Conservation (phyloP, 805 yeast species). For the Saturnispora dispora region DNA sequence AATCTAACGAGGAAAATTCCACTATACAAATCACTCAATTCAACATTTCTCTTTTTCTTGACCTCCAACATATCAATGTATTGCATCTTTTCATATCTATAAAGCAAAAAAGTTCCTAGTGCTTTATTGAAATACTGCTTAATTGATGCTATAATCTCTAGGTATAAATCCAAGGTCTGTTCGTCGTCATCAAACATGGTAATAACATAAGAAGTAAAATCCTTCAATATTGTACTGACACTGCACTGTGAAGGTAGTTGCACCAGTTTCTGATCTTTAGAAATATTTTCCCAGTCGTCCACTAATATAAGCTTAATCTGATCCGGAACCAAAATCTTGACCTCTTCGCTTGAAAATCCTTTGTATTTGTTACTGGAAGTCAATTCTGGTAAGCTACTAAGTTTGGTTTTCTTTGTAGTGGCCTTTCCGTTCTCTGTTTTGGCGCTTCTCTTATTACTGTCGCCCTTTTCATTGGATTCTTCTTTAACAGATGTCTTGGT, state of each 20-base stretch:
- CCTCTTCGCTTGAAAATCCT: constrained; percentile 29
- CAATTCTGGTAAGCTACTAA: neutral
- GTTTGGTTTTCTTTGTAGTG: neutral
- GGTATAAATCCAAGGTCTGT: constrained; percentile 37
- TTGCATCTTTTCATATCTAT: constrained; percentile 72
- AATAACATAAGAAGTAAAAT: constrained; percentile 29
- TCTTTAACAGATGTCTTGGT: constrained; percentile 14
- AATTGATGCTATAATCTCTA: constrained; percentile 67
- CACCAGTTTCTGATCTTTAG: constrained; percentile 68
- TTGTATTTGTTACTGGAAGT: constrained; percentile 3
- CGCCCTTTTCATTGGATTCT: neutral
- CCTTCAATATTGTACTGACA: constrained; percentile 44
- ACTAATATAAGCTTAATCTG: constrained; percentile 63
- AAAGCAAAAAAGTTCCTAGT: constrained; percentile 58
- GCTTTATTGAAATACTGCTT: constrained; percentile 65
- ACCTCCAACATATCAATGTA: constrained; percentile 38
- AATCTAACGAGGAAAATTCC: constrained; percentile 74
- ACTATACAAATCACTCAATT: constrained; percentile 51
- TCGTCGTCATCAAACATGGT: constrained; percentile 40
- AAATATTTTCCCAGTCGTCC: constrained; percentile 89
- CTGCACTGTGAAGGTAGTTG: constrained; percentile 50
- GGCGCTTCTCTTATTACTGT: neutral
- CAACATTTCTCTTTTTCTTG: constrained; percentile 17
- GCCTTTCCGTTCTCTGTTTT: neutral
- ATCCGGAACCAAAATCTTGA: constrained; percentile 52